Percentiles rank a stretch among this genome's conserved stretches.
Conservation (phyloP, 441 rosid species). For the Eutrema salsugineum region DNA sequence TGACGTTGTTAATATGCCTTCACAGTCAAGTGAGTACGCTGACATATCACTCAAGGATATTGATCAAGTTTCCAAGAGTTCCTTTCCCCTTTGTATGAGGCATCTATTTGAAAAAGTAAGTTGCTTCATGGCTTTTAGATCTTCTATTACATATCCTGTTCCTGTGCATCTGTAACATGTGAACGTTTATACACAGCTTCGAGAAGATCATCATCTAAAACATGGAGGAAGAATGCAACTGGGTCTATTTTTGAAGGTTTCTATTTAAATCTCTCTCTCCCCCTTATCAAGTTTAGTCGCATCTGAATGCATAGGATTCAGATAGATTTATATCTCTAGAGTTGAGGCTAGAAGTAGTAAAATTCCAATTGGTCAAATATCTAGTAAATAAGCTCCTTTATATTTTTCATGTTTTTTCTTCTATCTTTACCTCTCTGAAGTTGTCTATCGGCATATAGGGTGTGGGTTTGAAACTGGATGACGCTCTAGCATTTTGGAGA, state of each 20-base stretch:
- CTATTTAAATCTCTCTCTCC: slow-evolving; percentile 4
- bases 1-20: slow-evolving; percentile 26
- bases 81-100: slow-evolving; percentile 88
- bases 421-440: neutral
- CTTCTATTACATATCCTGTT: neutral
- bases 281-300: neutral
- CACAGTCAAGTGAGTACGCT: slow-evolving; percentile 66
- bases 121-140: neutral
- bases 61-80: slow-evolving; percentile 67
- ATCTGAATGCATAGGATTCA: neutral
- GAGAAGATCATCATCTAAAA: slow-evolving; percentile 95
- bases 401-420: neutral
- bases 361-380: neutral
- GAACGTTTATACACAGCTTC: slow-evolving; percentile 48
- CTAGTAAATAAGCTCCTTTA: neutral
- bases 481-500: slow-evolving; percentile 94
- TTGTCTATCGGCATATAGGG: slow-evolving; percentile 42
- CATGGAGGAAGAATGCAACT: slow-evolving; percentile 98
- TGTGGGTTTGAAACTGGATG: slow-evolving; percentile 87
- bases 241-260: slow-evolving; percentile 92
- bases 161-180: slow-evolving; percentile 2
- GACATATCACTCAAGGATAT: slow-evolving; percentile 85
- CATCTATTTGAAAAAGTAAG: slow-evolving; percentile 78
- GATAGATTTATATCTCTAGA: neutral
- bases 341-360: slow-evolving; percentile 4